These are phyloP conservation scores for Ilyonectria sp. DNA, from an alignment of 2,329 filamentous ascomycete species.

Conservation along the genomic window DNA sequence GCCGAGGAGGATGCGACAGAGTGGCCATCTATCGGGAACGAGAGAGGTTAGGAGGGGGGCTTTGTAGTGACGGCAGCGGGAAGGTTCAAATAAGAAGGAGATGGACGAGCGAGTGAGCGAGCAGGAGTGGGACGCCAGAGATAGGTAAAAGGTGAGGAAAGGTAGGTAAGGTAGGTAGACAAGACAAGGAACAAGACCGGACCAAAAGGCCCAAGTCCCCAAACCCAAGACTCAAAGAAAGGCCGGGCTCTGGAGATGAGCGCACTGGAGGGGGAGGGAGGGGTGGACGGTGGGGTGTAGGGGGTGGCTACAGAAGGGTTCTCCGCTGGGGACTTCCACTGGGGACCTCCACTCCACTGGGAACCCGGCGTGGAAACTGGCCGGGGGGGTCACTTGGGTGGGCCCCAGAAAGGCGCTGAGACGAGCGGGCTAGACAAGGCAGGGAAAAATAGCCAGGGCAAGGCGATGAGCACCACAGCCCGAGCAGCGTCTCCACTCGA, in stretches of 20 bases:
- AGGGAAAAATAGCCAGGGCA: slow-evolving; percentile 28
- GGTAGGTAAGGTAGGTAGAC: slow-evolving; percentile 38
- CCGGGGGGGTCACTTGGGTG: background rate
- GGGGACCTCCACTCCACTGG: background rate
- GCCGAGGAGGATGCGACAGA: slow-evolving; percentile 54
- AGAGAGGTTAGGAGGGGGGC: slow-evolving; percentile 47
- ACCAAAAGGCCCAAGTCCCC: slow-evolving; percentile 32
- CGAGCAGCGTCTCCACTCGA: slow-evolving; percentile 22
- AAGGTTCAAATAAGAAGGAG: slow-evolving; percentile 55
- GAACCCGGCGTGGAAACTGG: slow-evolving; percentile 16
- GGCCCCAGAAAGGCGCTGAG: slow-evolving; percentile 39
- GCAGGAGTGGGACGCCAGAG: slow-evolving; percentile 38
- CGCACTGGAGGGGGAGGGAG: slow-evolving; percentile 33
- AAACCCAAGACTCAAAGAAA: slow-evolving; percentile 30
- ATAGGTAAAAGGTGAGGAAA: slow-evolving; percentile 36
- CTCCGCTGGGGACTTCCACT: slow-evolving; percentile 1
- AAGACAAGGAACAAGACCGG: slow-evolving; percentile 34
- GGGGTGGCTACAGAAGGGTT: slow-evolving; percentile 8
- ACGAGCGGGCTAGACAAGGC: slow-evolving; percentile 39
- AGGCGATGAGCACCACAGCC: slow-evolving; percentile 20
- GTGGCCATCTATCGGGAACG: slow-evolving; percentile 63
- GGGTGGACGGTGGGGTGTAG: slow-evolving; percentile 28
- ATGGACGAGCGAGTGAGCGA: slow-evolving; percentile 37
- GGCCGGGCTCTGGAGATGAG: slow-evolving; percentile 35
- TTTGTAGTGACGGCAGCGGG: slow-evolving; percentile 50